These are phyloP conservation scores for Naganishia vishniacii DNA, from an alignment of 768 basidiomycete genomes.

Conservation along the genomic window DNA sequence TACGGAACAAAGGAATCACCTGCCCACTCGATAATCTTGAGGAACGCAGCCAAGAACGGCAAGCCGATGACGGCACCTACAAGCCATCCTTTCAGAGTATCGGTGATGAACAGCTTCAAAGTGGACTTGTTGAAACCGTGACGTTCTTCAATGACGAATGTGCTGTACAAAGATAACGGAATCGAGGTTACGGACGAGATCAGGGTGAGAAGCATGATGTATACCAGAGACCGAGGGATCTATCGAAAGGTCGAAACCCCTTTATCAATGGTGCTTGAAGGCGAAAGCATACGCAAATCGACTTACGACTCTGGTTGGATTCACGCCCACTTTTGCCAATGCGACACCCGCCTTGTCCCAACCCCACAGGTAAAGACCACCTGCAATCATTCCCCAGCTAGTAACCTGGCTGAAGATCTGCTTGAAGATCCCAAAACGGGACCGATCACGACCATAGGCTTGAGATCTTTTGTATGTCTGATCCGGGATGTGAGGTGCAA, in stretches of 20 bases:
- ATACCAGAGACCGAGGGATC: slow-evolving; percentile 80
- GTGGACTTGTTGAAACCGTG: slow-evolving; percentile 98
- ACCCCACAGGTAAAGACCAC: slow-evolving; percentile 73
- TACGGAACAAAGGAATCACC: slow-evolving; percentile 87
- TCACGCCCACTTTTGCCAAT: slow-evolving; percentile 54
- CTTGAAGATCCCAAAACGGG: slow-evolving; percentile 69
- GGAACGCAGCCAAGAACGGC: slow-evolving; percentile 79
- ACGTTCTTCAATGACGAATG: slow-evolving; percentile 88
- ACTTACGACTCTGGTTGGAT: slow-evolving; percentile 15
- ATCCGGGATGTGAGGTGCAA: slow-evolving; percentile 63
- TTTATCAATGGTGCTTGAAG: not conserved
- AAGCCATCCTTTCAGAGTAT: slow-evolving; percentile 73
- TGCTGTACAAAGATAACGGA: slow-evolving; percentile 74
- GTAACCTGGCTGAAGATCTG: slow-evolving; percentile 67
- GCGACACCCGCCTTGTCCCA: slow-evolving; percentile 63
- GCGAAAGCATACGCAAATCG: not conserved
- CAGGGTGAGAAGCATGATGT: slow-evolving; percentile 60
- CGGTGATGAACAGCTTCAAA: slow-evolving; percentile 64
- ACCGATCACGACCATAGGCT: slow-evolving; percentile 83
- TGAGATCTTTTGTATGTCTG: slow-evolving; percentile 84
- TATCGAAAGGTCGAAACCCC: slow-evolving; percentile 42
- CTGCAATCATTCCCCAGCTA: slow-evolving; percentile 66
- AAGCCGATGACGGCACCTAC: slow-evolving; percentile 67
- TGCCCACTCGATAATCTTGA: slow-evolving; percentile 86
- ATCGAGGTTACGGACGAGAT: slow-evolving; percentile 64